Conservation (phyloP, 768 basidiomycete species). For the Lentinula lateritia region DNA sequence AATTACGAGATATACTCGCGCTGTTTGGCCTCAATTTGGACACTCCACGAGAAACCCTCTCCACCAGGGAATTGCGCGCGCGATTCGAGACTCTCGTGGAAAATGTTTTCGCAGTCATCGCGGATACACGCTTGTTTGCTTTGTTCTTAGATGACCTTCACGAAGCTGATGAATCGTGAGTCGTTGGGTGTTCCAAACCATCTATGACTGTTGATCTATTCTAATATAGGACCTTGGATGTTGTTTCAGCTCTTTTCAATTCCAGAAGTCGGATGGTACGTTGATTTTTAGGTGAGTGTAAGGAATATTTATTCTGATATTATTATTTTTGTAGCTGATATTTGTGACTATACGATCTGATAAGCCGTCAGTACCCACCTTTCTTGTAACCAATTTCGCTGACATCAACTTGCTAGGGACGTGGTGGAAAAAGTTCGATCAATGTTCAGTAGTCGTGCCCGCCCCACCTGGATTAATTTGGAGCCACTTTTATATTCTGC, state of each 20-base stretch:
- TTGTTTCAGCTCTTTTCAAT: conserved; percentile 59
- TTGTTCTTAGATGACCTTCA: conserved; percentile 72
- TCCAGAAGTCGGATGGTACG: conserved; percentile 62
- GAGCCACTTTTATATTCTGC: conserved; percentile 56
- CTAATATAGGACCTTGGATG: conserved; percentile 51
- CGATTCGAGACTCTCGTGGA: conserved; percentile 69
- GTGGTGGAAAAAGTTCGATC: conserved; percentile 45
- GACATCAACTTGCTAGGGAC: conserved; percentile 20
- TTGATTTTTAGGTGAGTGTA: neutral
- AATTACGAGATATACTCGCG: conserved; percentile 56
- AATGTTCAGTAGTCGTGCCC: conserved; percentile 54
- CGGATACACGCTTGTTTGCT: conserved; percentile 66
- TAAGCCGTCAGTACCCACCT: conserved; percentile 33
- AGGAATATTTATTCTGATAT: conserved; percentile 4
- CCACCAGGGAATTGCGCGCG: conserved; percentile 57
- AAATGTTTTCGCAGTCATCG: conserved; percentile 62
- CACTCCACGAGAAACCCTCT: conserved; percentile 47
- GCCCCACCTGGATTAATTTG: conserved; percentile 62
- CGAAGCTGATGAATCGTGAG: conserved; percentile 66
- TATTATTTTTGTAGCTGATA: conserved; percentile 39
- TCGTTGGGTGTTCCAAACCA: conserved; percentile 8
- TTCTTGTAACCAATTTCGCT: neutral
- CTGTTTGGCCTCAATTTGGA: conserved; percentile 49
- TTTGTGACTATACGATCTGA: conserved; percentile 59
- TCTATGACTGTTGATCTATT: neutral